Conservation (phyloP, 1,284 basidiomycete genomes). For the Marasmius tenuissimus region DNA sequence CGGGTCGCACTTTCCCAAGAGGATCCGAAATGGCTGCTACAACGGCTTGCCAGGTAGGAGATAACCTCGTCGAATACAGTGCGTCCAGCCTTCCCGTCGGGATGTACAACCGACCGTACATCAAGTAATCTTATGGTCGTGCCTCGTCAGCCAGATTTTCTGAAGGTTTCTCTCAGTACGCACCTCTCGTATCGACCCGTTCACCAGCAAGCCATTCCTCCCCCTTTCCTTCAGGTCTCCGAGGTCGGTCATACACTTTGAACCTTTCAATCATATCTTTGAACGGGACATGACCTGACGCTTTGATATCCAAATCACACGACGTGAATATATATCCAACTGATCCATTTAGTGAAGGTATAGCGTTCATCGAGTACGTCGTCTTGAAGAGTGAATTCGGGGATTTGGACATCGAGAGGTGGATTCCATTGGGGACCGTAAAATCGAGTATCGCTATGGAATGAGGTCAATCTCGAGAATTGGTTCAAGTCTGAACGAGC, state of each 20-base stretch:
- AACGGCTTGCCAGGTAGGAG: conserved; percentile 68
- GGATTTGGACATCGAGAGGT: conserved; percentile 84
- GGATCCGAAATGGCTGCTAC: conserved; percentile 79
- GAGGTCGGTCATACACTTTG: conserved; percentile 77
- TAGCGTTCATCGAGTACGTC: conserved; percentile 87
- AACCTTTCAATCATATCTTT: conserved; percentile 89
- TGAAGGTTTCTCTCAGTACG: conserved; percentile 22
- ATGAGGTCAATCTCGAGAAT: conserved; percentile 17
- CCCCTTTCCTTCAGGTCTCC: conserved; percentile 69
- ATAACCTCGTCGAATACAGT: conserved; percentile 81
- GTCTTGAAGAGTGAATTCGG: conserved; percentile 90
- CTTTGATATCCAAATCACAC: conserved; percentile 72
- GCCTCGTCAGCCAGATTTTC: conserved; percentile 11
- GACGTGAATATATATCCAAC: conserved; percentile 93
- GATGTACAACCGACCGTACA: conserved; percentile 92
- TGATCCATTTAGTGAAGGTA: conserved; percentile 90
- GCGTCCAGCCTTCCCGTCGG: conserved; percentile 89
- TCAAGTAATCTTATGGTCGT: conserved; percentile 68
- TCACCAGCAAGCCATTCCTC: conserved; percentile 82
- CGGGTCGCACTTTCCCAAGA: conserved; percentile 44
- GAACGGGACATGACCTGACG: conserved; percentile 76
- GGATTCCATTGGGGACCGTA: conserved; percentile 74
- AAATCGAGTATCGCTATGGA: conserved; percentile 83
- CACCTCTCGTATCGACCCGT: conserved; percentile 76
- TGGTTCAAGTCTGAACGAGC: conserved; percentile 26